Evolutionary conservation across 495 filamentous ascomycete genomes (phyloP).

Genomic region (Penicillium herquei): DNA sequence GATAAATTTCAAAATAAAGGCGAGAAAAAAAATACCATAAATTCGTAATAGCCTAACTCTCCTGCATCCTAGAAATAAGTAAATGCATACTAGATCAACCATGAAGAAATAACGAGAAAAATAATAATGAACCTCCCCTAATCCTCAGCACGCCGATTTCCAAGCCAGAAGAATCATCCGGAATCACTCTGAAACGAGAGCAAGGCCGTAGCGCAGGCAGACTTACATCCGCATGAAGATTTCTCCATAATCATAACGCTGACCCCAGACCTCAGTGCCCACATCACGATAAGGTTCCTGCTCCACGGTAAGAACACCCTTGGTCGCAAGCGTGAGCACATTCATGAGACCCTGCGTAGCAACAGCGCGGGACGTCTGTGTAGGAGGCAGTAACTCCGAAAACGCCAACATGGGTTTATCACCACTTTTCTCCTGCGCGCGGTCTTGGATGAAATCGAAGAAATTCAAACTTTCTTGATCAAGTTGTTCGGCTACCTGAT

Average conservation of each 20-base stretch:
- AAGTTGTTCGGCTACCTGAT: constrained; percentile 48
- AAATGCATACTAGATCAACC: background rate
- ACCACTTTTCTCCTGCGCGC: background rate
- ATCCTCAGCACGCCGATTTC: background rate
- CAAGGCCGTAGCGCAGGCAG: background rate
- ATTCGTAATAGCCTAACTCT: no score
- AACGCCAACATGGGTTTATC: constrained; percentile 42
- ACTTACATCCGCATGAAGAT: constrained; percentile 13
- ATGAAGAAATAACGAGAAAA: background rate
- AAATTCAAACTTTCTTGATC: constrained; percentile 60
- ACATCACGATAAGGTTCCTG: constrained; percentile 25
- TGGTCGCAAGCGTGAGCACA: constrained; percentile 67
- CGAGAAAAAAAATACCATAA: no score
- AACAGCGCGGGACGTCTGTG: constrained; percentile 52
- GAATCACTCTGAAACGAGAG: background rate
- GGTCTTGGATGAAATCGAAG: constrained; percentile 52
- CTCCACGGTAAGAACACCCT: constrained; percentile 40
- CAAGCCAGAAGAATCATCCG: background rate
- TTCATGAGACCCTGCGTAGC: constrained; percentile 75
- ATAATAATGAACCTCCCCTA: no score
- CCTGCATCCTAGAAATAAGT: no score
- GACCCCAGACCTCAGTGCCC: constrained; percentile 21
- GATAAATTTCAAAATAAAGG: no score
- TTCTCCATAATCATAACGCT: constrained; percentile 32
- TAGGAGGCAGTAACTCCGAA: constrained; percentile 57